phyloP scores from a whole-genome alignment of 176 grass and related monocot genomes.

The Alopecurus myosuroides region DNA sequence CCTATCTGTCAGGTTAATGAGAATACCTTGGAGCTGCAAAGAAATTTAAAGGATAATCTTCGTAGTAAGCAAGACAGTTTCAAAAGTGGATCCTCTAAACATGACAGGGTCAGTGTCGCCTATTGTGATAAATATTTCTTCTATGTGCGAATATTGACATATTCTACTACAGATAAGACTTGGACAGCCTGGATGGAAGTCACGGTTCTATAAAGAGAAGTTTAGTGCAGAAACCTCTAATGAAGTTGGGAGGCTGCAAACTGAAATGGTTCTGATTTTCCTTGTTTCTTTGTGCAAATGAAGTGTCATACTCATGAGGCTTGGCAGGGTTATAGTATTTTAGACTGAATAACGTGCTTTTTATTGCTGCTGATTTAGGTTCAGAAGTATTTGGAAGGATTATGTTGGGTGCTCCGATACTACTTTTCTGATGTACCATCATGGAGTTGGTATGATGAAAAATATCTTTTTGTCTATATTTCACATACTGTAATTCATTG shows the following conservation, averaged over 20 bases:
- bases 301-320: neutral
- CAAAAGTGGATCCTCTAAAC: conserved; percentile 19
- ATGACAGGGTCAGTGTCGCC: conserved; percentile 20
- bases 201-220: conserved; percentile 54
- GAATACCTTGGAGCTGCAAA: conserved; percentile 39
- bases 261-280: conserved; percentile 31
- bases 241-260: conserved; percentile 32
- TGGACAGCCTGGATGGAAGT: conserved; percentile 44
- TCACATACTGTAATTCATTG: neutral
- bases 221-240: conserved; percentile 25
- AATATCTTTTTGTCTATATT: neutral
- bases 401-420: conserved; percentile 61
- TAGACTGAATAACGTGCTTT: neutral
- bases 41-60: conserved; percentile 33
- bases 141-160: neutral
- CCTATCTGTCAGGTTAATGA: conserved; percentile 20
- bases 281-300: conserved; percentile 18
- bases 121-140: neutral
- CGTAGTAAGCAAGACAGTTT: conserved; percentile 37
- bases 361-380: conserved; percentile 31
- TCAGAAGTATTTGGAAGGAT: conserved; percentile 58
- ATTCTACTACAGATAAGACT: conserved; percentile 37
- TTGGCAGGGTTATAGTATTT: neutral
- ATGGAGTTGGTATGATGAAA: conserved; percentile 57
- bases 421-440: conserved; percentile 53